Base-by-base conservation (phyloP, 2,329 filamentous ascomycete genomes). In the Lachnellula occidentalis region DNA sequence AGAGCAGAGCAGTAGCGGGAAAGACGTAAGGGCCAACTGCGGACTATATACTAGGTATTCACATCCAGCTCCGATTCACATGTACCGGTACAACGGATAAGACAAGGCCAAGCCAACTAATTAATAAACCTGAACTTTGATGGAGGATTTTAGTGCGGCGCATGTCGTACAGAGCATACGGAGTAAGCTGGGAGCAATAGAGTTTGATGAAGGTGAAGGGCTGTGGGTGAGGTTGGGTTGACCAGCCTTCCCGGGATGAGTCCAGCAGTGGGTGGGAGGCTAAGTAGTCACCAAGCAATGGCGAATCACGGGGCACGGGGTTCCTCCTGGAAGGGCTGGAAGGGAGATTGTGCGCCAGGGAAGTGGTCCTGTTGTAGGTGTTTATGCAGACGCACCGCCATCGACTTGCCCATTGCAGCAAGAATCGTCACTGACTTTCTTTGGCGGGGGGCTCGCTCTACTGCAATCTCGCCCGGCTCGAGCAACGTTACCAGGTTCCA, bases 401-500 rank as follows among this genome's bases (percentile, higher is more conserved):
- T 27, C 43, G 43, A 45, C 43, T 31, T 45, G 19, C 43, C 41
- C 24, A 9, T 48, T 53, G 2, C 17, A 48, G 52, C 39, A 50
- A 54, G 22, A 50, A 54, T 54, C 52, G 46, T 19, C 52, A 45
- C 2, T 31, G 27, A 8, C 27, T 5, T 27, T n/a, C 27, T 5
- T 27, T n/a, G 12, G 12, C 24, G 19, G 22, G 22, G 19, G 4
- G 7, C 24, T 12, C 8, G 17, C 8, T 24, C 22, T 12, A 15
- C 11, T 15, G 43, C 19, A 21, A 43, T 43, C 43, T 14, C 21
- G 27, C 7, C 27, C 27, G 8, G 27, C 8, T 27, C 27, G 7
- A 27, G 27, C 42, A 54, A 54, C 51, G 51, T 54, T 54, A 49
- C 51, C 9, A 27, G 21, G 43, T 12, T 11, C 43, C 7, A 8